A percentile compares a stretch with the other conserved stretches of the same genome.
Evolutionary conservation across 495 filamentous ascomycete species (phyloP).

Genomic region (Immersiella caudata): DNA sequence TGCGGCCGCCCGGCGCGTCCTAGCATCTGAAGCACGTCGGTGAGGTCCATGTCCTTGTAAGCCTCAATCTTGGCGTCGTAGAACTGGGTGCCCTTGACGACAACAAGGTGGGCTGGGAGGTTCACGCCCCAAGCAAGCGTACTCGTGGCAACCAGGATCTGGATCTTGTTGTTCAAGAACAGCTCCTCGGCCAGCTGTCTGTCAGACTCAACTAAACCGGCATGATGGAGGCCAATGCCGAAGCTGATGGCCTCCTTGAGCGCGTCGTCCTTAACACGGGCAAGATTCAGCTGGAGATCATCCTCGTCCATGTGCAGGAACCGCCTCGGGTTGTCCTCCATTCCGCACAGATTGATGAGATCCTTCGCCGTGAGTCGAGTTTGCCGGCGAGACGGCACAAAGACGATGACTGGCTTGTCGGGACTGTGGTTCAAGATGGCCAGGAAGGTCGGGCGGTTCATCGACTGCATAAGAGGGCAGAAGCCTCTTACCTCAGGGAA

Average conservation of each 20-base stretch:
- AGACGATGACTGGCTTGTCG: conserved; percentile 96
- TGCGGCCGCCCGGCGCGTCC: conserved; percentile 94
- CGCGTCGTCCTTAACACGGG: conserved; percentile 87
- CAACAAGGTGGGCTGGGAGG: conserved; percentile 92
- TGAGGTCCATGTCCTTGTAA: conserved; percentile 98
- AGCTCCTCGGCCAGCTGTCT: conserved; percentile 89
- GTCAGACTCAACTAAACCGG: conserved; percentile 93
- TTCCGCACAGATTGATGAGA: conserved; percentile 94
- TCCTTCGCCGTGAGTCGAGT: conserved; percentile 94
- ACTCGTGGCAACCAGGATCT: conserved; percentile 94
- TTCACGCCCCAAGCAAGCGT: conserved; percentile 99
- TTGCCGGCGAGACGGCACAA: conserved; percentile 93
- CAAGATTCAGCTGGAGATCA: conserved; percentile 80
- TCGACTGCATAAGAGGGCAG: conserved; percentile 97
- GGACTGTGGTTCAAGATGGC: conserved; percentile 96
- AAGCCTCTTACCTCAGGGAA: conserved; percentile 95
- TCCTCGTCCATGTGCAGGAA: conserved; percentile 95
- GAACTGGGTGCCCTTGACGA: conserved; percentile 98
- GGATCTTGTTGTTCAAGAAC: conserved; percentile 97
- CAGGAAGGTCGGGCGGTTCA: conserved; percentile 97
- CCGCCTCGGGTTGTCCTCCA: conserved; percentile 94
- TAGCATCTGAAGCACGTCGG: conserved; percentile 97
- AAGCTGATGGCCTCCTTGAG: conserved; percentile 90
- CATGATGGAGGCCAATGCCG: conserved; percentile 96
- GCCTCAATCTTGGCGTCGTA: conserved; percentile 98